phyloP scores from a whole-genome alignment of 148 eudicot species.

The Rhododendron mucronatum region DNA sequence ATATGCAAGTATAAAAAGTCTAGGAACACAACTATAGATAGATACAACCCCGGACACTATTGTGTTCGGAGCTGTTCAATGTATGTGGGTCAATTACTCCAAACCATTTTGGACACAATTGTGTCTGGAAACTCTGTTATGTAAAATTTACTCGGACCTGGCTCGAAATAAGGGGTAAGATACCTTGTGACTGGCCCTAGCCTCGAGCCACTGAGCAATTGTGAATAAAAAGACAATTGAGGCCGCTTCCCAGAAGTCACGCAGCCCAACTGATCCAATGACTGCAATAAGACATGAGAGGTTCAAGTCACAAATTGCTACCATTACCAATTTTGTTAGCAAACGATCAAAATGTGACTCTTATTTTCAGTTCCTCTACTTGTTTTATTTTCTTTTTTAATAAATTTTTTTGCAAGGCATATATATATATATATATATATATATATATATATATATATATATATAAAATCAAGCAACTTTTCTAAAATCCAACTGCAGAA shows the following conservation, averaged over 20 bases:
- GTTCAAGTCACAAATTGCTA: neutral
- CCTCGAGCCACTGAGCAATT: conserved; percentile 84
- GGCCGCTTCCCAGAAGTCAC: conserved; percentile 78
- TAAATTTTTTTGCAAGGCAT: neutral
- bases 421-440: too few relatives aligned
- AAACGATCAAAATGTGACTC: neutral
- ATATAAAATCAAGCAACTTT: too few relatives aligned
- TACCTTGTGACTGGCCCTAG: conserved; percentile 85
- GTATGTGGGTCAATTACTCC: too few relatives aligned
- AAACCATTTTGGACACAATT: too few relatives aligned
- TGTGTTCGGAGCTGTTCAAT: too few relatives aligned
- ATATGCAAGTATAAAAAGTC: too few relatives aligned
- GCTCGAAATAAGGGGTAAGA: neutral
- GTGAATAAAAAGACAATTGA: conserved; percentile 84
- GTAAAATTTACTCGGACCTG: neutral
- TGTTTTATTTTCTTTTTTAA: neutral
- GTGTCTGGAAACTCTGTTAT: neutral
- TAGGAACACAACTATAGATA: too few relatives aligned
- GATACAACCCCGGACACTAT: too few relatives aligned
- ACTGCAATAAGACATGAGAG: conserved; percentile 34
- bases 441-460: too few relatives aligned
- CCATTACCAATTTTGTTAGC: neutral
- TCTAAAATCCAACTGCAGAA: too few relatives aligned
- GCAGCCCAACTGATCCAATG: conserved; percentile 55
- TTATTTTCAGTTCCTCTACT: neutral